Percentiles rank a stretch among this genome's conserved stretches.
phyloP scores from a whole-genome alignment of 352 stramenopile species.

The Globisporangium sylvaticum region DNA sequence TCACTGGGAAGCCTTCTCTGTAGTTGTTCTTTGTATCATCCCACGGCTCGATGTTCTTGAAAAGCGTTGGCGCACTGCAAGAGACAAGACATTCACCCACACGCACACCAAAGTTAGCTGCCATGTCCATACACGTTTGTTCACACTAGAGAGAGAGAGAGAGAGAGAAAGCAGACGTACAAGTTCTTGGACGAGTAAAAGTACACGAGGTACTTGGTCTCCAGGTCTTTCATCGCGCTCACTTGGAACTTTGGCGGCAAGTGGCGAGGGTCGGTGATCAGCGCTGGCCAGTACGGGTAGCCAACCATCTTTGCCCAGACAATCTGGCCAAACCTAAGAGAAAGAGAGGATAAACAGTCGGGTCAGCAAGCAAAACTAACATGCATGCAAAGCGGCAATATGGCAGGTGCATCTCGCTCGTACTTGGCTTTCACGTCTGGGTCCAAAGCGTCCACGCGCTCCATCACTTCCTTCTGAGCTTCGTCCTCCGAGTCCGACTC shows the following conservation, averaged over 20 bases:
- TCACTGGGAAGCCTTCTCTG: conserved; percentile 51
- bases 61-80: conserved; percentile 44
- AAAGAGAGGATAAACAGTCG: neutral
- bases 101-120: neutral
- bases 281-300: conserved; percentile 77
- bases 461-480: conserved; percentile 29
- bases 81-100: neutral
- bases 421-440: conserved; percentile 57
- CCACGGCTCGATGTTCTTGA: conserved; percentile 69
- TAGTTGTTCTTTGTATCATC: conserved; percentile 73
- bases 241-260: conserved; percentile 44
- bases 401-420: neutral
- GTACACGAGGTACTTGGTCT: conserved; percentile 70
- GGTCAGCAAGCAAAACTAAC: neutral
- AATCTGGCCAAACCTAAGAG: conserved; percentile 60
- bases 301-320: conserved; percentile 82
- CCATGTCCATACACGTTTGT: neutral
- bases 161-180: conserved; percentile 29
- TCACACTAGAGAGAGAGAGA: neutral
- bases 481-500: conserved; percentile 39
- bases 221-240: conserved; percentile 46
- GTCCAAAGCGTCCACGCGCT: conserved; percentile 43
- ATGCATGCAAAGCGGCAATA: neutral
- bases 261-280: conserved; percentile 63
- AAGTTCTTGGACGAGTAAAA: conserved; percentile 81